phyloP scores from a whole-genome alignment of 139 green algal species.

The Chlorella sp. region DNA sequence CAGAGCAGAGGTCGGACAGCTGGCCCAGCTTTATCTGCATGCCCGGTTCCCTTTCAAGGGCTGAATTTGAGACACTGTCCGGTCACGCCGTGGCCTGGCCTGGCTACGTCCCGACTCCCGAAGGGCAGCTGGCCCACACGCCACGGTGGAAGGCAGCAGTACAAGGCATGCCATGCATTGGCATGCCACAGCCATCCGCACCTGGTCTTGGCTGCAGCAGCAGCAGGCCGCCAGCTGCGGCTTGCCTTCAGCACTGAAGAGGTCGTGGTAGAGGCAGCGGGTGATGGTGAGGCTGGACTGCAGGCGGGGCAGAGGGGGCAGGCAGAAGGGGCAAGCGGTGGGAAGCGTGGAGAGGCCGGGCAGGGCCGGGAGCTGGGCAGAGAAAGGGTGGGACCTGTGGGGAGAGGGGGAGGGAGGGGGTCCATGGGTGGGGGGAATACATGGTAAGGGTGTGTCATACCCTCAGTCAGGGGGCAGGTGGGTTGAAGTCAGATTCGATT shows the following conservation, averaged over 20 bases:
- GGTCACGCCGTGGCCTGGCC: too few relatives aligned
- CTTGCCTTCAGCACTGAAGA: conserved; percentile 43
- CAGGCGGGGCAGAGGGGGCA: background rate
- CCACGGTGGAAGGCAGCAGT: background rate
- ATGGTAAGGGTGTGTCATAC: too few relatives aligned
- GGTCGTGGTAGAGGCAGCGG: conserved; percentile 46
- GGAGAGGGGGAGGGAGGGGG: too few relatives aligned
- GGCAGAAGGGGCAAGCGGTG: background rate
- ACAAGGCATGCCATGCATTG: background rate
- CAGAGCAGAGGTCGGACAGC: too few relatives aligned
- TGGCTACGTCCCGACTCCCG: too few relatives aligned
- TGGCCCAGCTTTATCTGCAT: too few relatives aligned
- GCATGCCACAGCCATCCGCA: background rate
- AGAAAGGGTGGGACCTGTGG: background rate
- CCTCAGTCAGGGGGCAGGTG: too few relatives aligned
- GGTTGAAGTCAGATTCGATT: too few relatives aligned
- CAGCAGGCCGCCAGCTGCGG: conserved; percentile 42
- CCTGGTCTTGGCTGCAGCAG: conserved; percentile 52
- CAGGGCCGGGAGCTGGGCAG: background rate
- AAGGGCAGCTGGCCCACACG: too few relatives aligned
- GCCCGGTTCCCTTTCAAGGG: too few relatives aligned
- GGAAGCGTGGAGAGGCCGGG: background rate
- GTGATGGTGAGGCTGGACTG: conserved; percentile 41
- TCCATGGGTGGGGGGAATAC: too few relatives aligned
- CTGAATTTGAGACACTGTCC: too few relatives aligned